Evolutionary conservation across 2,329 filamentous ascomycete species (phyloP).

Genomic region (Colletotrichum navitas): DNA sequence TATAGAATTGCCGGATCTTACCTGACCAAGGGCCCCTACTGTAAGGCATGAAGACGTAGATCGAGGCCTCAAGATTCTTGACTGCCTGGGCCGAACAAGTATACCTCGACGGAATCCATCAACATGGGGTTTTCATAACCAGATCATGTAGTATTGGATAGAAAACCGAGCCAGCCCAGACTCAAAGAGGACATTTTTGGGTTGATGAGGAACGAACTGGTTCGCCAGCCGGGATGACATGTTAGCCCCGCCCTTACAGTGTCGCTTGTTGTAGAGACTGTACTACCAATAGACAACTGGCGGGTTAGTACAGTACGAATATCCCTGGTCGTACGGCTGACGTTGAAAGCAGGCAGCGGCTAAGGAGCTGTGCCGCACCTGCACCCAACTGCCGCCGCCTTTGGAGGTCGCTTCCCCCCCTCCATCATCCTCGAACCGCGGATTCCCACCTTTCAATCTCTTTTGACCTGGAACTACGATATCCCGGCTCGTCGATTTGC

Average conservation of each 20-base stretch:
- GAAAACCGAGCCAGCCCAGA: too few species aligned
- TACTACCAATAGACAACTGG: fast-evolving
- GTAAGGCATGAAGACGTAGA: too few species aligned
- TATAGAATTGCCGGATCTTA: too few species aligned
- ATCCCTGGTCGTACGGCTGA: fast-evolving
- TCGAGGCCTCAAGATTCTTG: too few species aligned
- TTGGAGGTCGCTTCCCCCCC: constrained; percentile 10
- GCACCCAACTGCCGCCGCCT: neutral
- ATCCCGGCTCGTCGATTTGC: too few species aligned
- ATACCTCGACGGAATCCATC: too few species aligned
- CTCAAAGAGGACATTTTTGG: neutral
- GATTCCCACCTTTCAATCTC: neutral
- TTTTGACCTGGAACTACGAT: neutral
- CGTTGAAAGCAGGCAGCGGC: constrained; percentile 17
- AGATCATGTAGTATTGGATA: too few species aligned
- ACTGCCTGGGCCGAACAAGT: too few species aligned
- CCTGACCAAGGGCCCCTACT: too few species aligned
- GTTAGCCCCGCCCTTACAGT: neutral
- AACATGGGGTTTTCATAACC: neutral
- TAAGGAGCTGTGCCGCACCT: constrained; percentile 25
- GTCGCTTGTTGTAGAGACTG: fast-evolving
- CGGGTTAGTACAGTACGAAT: neutral
- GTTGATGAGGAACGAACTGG: neutral
- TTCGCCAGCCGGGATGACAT: constrained; percentile 1
- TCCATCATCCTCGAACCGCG: neutral